These are phyloP conservation scores for Cornus kousa DNA, from an alignment of 148 eudicot species.

Conservation along the genomic window DNA sequence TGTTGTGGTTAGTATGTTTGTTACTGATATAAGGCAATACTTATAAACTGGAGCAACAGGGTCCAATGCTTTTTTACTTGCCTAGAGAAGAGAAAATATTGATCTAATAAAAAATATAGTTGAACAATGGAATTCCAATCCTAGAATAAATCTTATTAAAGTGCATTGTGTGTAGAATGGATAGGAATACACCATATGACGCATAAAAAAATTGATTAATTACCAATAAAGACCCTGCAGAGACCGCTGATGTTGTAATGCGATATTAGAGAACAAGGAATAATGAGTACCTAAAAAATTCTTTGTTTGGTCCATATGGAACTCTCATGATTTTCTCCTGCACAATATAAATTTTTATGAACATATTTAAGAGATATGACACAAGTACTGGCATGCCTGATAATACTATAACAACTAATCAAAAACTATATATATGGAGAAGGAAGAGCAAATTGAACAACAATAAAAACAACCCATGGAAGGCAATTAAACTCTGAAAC, in stretches of 20 bases:
- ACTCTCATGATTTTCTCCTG: constrained; percentile 99
- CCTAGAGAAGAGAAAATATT: constrained; percentile 39
- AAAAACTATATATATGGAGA: background rate
- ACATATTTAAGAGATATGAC: background rate
- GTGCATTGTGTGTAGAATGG: background rate
- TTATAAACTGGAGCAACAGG: constrained; percentile 96
- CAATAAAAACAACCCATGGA: background rate
- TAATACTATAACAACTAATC: background rate
- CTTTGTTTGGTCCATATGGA: constrained; percentile 81
- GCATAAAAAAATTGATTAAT: background rate
- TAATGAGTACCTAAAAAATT: constrained; percentile 73
- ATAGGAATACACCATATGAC: background rate
- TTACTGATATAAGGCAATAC: constrained; percentile 75
- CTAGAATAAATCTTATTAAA: background rate
- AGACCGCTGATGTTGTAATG: constrained; percentile 79
- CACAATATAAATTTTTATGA: constrained; percentile 21
- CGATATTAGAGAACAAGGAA: constrained; percentile 98
- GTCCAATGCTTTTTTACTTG: constrained; percentile 77
- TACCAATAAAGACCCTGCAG: constrained; percentile 81
- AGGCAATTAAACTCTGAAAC: background rate
- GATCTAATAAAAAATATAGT: background rate
- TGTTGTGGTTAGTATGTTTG: constrained; percentile 95
- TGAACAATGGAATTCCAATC: background rate
- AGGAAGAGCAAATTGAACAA: background rate
- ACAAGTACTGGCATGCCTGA: constrained; percentile 4